Conservation (phyloP, 371 early-diverging fungal genomes). For the Circinella umbellata region DNA sequence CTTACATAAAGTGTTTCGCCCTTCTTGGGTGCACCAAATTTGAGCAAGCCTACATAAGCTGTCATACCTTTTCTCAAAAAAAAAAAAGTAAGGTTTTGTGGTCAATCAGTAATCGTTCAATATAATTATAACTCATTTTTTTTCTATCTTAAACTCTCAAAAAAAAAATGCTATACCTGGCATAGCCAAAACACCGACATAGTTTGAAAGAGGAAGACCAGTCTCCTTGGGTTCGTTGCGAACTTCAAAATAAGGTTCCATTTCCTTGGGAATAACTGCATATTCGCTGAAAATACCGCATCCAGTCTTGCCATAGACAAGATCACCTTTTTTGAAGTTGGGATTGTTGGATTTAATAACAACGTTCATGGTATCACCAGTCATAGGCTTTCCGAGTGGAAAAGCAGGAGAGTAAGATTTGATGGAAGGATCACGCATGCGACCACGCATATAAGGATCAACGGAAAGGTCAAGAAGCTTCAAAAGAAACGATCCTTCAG, state of each 20-base stretch:
- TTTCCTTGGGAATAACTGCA: constrained; percentile 31
- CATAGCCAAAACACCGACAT: constrained; percentile 61
- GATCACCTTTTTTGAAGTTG: constrained; percentile 63
- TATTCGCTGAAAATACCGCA: constrained; percentile 61
- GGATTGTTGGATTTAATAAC: constrained; percentile 64
- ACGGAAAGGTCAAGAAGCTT: constrained; percentile 50
- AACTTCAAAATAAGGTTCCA: constrained; percentile 27
- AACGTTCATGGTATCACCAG: constrained; percentile 62
- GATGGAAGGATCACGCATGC: constrained; percentile 58
- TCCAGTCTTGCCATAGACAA: constrained; percentile 60
- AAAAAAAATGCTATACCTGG: constrained; percentile 53
- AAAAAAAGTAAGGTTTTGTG: not conserved
- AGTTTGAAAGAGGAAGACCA: constrained; percentile 53
- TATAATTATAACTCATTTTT: too few species aligned
- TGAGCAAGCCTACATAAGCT: constrained; percentile 12
- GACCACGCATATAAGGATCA: constrained; percentile 65
- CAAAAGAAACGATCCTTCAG: constrained; percentile 59
- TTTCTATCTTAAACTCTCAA: too few species aligned
- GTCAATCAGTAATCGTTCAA: too few species aligned
- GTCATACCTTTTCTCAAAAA: not conserved
- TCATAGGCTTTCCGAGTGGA: constrained; percentile 59
- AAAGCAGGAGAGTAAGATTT: constrained; percentile 63
- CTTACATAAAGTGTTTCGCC: constrained; percentile 61
- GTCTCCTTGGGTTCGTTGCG: constrained; percentile 45
- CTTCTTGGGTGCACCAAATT: constrained; percentile 40